Evolutionary conservation across 2,329 filamentous ascomycete genomes (phyloP), one percentile per base, ranked within the genome.

Genomic region (Scedosporium boydii): DNA sequence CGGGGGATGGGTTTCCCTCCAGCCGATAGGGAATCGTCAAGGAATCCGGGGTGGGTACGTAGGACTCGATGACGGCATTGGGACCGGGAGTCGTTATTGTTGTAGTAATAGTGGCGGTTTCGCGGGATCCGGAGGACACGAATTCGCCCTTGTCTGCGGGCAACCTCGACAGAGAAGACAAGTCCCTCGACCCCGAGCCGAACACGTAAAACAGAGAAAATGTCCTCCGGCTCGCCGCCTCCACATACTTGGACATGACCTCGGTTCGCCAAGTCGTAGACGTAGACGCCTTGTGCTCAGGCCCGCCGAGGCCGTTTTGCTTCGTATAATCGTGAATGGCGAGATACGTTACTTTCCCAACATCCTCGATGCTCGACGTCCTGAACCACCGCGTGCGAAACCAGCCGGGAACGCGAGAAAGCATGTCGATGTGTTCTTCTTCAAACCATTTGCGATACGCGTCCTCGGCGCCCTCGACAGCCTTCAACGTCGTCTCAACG

Each of bases 121-220:
- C 42, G 26, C 58, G 34, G 42, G 59, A 41, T 12, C 46, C 60
- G 29, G 61, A 42, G 0, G 82, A 83, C 1, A 75, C 75, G 69
- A 86, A 89, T 0, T 77, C 72, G 0, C 79, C 77, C 0, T 71
- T 68, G 1, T 75, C 70, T 1, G 78, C 74, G 3, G 80, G 77
- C 3, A 83, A 75, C 1, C 73, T 73, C 0, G 82, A 77, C 1
- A 91, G 74, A 5, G 82, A 80, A 0, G 78, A 68, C 3, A 93
- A 78, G 66, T 93, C 88, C 26, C 89, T 82, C 0, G 89, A 86
- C 0, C 84, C 89, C 0, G 88, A 82, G 0, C 90, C 89, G 69
- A 96, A 96, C 10, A 88, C 86, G 73, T 95, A 93, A 72, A 90
- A 90, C 65, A 93, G 83, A 41, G 83, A 78, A 74, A 90, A 95